A percentile compares a stretch with the other conserved stretches of the same genome.
Conservation (phyloP, 495 filamentous ascomycete genomes). For the Trichocladium uniseriatum region DNA sequence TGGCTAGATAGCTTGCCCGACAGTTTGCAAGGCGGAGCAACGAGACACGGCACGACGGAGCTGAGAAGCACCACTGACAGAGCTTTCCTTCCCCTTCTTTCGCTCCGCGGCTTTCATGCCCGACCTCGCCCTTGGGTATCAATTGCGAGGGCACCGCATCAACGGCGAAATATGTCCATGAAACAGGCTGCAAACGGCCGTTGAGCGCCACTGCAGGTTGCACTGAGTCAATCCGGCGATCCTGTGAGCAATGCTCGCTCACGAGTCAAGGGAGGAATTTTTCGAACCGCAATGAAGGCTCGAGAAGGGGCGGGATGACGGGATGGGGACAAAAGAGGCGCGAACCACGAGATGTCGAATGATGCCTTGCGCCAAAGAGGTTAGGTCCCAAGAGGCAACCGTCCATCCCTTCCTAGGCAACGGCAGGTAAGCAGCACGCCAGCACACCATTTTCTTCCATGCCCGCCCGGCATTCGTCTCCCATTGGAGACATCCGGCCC, state of each 20-base stretch:
- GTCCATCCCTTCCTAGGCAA: slow-evolving; percentile 14
- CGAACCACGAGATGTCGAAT: slow-evolving; percentile 2
- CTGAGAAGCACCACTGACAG: slow-evolving; percentile 6
- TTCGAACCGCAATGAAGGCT: too few relatives aligned
- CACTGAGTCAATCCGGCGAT: not conserved
- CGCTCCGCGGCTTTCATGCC: slow-evolving; percentile 23
- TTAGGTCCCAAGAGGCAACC: slow-evolving; percentile 14
- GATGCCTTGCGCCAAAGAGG: slow-evolving; percentile 6
- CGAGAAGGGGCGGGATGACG: too few relatives aligned
- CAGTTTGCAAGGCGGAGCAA: too few relatives aligned
- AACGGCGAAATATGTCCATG: slow-evolving; percentile 1
- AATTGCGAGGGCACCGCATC: slow-evolving; percentile 12
- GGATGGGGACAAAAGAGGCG: too few relatives aligned
- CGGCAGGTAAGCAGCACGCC: slow-evolving; percentile 18
- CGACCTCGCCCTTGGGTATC: slow-evolving; percentile 29
- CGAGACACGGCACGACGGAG: not conserved
- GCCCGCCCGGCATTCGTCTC: slow-evolving; percentile 4
- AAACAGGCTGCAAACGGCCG: slow-evolving; percentile 1
- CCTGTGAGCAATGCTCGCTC: not conserved
- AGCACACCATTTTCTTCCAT: slow-evolving; percentile 19
- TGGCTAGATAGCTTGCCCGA: too few relatives aligned
- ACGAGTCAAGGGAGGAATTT: not conserved
- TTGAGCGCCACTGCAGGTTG: not conserved
- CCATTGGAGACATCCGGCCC: slow-evolving; percentile 23
- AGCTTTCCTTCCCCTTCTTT: slow-evolving; percentile 8